Evolutionary conservation across 768 basidiomycete genomes (phyloP).

Genomic region (Pisolithus marmoratus): DNA sequence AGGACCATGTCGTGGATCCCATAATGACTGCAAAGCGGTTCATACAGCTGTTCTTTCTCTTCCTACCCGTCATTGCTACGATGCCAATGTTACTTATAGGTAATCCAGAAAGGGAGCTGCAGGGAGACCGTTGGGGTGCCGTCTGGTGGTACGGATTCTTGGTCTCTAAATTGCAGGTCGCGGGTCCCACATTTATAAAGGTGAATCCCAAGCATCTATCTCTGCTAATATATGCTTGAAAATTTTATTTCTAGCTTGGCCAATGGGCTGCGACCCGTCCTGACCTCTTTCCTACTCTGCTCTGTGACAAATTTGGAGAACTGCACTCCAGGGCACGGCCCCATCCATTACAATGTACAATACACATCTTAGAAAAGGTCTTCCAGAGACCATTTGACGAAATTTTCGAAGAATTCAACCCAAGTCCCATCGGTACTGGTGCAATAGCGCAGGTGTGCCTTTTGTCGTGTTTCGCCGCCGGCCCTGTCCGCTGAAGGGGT

Average conservation of each 20-base stretch:
- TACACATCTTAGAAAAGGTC: conserved; percentile 70
- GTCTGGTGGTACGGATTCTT: conserved; percentile 97
- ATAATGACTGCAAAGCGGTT: conserved; percentile 80
- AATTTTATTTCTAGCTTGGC: conserved; percentile 54
- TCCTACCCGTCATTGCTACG: conserved; percentile 80
- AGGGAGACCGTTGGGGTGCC: conserved; percentile 85
- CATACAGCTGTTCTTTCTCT: conserved; percentile 73
- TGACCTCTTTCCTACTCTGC: conserved; percentile 82
- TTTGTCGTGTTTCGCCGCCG: background rate
- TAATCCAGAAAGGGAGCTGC: conserved; percentile 43
- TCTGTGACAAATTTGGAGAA: conserved; percentile 83
- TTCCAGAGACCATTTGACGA: conserved; percentile 81
- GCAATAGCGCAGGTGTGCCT: conserved; percentile 80
- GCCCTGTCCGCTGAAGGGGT: background rate
- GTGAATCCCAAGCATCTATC: conserved; percentile 37
- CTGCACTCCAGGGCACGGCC: conserved; percentile 85
- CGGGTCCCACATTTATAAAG: conserved; percentile 97
- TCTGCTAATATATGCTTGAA: conserved; percentile 5
- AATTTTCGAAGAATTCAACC: conserved; percentile 88
- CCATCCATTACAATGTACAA: conserved; percentile 78
- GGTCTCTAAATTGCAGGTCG: conserved; percentile 84
- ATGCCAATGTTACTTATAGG: conserved; percentile 84
- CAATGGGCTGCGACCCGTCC: conserved; percentile 98
- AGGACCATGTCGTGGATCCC: conserved; percentile 72
- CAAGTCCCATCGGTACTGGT: conserved; percentile 88